phyloP scores from a whole-genome alignment of 805 yeast species.

The Danielozyma ontarioensis region DNA sequence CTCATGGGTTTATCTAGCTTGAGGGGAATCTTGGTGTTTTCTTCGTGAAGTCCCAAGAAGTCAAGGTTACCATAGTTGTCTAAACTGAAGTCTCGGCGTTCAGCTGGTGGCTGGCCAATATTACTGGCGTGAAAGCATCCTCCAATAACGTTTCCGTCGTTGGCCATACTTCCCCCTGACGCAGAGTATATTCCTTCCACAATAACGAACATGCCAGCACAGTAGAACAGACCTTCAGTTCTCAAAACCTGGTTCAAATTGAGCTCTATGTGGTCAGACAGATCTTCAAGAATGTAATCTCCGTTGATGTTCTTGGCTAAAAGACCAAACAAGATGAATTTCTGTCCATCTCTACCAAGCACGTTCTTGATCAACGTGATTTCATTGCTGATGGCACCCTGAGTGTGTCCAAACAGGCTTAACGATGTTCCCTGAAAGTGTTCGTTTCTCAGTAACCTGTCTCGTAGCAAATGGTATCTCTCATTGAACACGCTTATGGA shows the following conservation, averaged over 20 bases:
- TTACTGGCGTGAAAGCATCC: slow-evolving; percentile 65
- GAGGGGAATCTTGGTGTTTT: slow-evolving; percentile 23
- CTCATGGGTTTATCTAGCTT: slow-evolving; percentile 60
- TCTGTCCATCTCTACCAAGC: slow-evolving; percentile 75
- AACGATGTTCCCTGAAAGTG: slow-evolving; percentile 54
- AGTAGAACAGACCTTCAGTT: slow-evolving; percentile 59
- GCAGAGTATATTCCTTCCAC: slow-evolving; percentile 83
- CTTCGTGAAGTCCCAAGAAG: slow-evolving; percentile 44
- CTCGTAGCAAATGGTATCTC: slow-evolving; percentile 61
- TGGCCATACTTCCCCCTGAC: slow-evolving; percentile 41
- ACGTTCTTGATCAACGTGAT: slow-evolving; percentile 78
- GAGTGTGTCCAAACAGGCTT: slow-evolving; percentile 2
- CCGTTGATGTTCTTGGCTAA: slow-evolving; percentile 62
- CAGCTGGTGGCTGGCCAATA: slow-evolving; percentile 86
- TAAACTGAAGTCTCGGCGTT: slow-evolving; percentile 57
- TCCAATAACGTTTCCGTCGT: slow-evolving; percentile 25
- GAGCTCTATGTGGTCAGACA: slow-evolving; percentile 66
- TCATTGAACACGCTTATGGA: slow-evolving; percentile 40
- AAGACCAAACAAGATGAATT: slow-evolving; percentile 76
- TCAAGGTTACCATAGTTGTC: slow-evolving; percentile 79
- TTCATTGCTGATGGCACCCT: slow-evolving; percentile 12
- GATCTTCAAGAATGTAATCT: slow-evolving; percentile 74
- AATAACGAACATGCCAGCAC: slow-evolving; percentile 71
- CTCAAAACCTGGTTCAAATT: slow-evolving; percentile 60
- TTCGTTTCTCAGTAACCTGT: slow-evolving; percentile 72